A percentile compares a stretch with the other conserved stretches of the same genome.
Evolutionary conservation across 768 basidiomycete genomes (phyloP).

Genomic region (Gloeophyllum trabeum): DNA sequence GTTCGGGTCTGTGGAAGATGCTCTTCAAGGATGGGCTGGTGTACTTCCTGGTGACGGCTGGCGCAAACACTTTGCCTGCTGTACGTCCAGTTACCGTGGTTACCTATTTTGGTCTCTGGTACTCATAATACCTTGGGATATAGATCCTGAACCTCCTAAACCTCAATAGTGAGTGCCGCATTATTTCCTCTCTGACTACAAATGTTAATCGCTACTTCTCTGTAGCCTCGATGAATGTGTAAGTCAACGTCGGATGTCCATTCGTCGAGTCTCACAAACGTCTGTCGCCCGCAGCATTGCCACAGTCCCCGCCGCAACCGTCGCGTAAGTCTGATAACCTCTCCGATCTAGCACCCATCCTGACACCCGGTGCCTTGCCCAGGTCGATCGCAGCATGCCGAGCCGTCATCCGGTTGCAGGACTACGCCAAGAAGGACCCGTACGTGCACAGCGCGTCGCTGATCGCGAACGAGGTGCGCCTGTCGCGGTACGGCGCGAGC

Average conservation of each 20-base stretch:
- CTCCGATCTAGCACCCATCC: constrained; percentile 1
- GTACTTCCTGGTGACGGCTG: constrained; percentile 56
- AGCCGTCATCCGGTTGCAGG: constrained; percentile 54
- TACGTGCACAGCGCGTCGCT: constrained; percentile 13
- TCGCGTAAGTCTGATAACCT: constrained; percentile 5
- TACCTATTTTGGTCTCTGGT: no score
- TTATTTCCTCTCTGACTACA: no score
- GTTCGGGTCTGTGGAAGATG: constrained; percentile 55
- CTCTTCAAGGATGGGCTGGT: constrained; percentile 67
- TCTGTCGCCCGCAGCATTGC: constrained; percentile 28
- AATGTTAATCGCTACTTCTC: constrained; percentile 24
- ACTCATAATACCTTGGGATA: not conserved
- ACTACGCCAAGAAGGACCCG: constrained; percentile 29
- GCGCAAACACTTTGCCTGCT: constrained; percentile 57
- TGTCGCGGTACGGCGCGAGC: constrained; percentile 2
- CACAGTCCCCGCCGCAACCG: constrained; percentile 20
- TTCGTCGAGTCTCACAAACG: constrained; percentile 1
- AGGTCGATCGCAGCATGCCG: constrained; percentile 52
- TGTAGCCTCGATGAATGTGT: no score
- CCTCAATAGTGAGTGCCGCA: no score
- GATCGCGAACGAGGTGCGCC: constrained; percentile 6
- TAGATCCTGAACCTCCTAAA: constrained; percentile 48
- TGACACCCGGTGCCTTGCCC: constrained; percentile 2
- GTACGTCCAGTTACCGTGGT: no score
- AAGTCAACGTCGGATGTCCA: not conserved